Conservation (phyloP, 148 eudicot genomes). For the Fallopia convolvulus region DNA sequence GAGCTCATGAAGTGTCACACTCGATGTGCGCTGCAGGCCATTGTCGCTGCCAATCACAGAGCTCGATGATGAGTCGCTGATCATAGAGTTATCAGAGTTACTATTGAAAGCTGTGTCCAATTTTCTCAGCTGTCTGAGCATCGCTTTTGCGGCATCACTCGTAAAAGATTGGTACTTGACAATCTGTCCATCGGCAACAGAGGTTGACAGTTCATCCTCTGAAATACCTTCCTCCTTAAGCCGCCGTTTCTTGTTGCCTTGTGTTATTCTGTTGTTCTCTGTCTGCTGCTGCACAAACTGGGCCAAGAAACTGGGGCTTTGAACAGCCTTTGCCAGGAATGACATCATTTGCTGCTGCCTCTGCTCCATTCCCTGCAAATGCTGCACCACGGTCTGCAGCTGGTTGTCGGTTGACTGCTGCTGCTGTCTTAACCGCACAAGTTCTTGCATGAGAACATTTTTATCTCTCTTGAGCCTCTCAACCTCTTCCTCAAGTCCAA, state of each 20-base stretch:
- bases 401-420: constrained; percentile 51
- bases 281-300: constrained; percentile 51
- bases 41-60: constrained; percentile 14
- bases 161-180: constrained; percentile 43
- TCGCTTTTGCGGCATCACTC: constrained; percentile 39
- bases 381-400: constrained; percentile 47
- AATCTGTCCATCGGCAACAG: constrained; percentile 39
- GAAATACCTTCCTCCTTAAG: constrained; percentile 26
- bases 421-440: constrained; percentile 52
- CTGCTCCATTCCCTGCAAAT: constrained; percentile 69
- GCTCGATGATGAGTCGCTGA: constrained; percentile 19
- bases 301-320: constrained; percentile 58
- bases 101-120: constrained; percentile 21
- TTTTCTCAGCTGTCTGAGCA: constrained; percentile 45
- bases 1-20: constrained; percentile 49
- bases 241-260: constrained; percentile 48
- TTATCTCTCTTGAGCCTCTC: constrained; percentile 61
- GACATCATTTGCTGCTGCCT: constrained; percentile 74
- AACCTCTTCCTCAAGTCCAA: constrained; percentile 57
- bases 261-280: constrained; percentile 34
- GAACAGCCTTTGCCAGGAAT: constrained; percentile 49
- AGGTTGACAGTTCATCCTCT: constrained; percentile 13
- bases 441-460: constrained; percentile 60
- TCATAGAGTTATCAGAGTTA: constrained; percentile 18
- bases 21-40: constrained; percentile 17